Base-by-base conservation (phyloP, 1,284 basidiomycete species). In the Microbotryomycetes sp. region DNA sequence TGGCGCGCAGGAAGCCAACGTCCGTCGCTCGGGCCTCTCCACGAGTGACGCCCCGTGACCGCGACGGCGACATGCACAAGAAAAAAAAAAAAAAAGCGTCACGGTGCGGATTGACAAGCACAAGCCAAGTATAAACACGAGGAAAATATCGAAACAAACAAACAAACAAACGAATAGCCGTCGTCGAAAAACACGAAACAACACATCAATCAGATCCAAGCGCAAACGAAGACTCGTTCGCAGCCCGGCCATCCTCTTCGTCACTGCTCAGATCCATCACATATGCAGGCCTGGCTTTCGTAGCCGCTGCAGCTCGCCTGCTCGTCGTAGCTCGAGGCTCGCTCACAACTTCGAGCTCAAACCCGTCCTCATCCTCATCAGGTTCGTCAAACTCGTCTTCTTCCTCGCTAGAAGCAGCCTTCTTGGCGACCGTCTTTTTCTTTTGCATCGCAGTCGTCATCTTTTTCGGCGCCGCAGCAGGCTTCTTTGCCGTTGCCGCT, bases 231-330 rank as follows among this genome's bases (percentile, higher is more conserved):
- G 35, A 41, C 35, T 41, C 35, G 35, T 41, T 41, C 11, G 35
- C 35, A 41, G 9, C 11, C 52, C 60, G 45, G 27, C 45, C 64
- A 67, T 73, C 64, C 59, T 70, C 46, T 59, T 77, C 53, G 72
- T 72, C 64, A 72, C 77, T 66, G 68, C 75, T 65, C 60, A 75
- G 66, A 70, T 77, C 68, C 63, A 71, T 67, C 77, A 58, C 57
- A 31, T 64, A 67, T 13, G 59, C 65, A 26, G 52, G 62, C 35
- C 58, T 71, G 18, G 35, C 35, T 41, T 9, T 18, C 35, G 11
- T 41, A 41, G 11, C 35, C 9, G 35, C 35, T 11, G 35, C 35
- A 41, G 35, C 35, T 18, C 35, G 35, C 18, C 35, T 45, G 65
- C 60, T 49, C 46, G 60, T 26, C 18, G 35, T 41, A 18, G 35